Base-by-base conservation (phyloP, 345 rosid genomes). In the Camelina sativa region DNA sequence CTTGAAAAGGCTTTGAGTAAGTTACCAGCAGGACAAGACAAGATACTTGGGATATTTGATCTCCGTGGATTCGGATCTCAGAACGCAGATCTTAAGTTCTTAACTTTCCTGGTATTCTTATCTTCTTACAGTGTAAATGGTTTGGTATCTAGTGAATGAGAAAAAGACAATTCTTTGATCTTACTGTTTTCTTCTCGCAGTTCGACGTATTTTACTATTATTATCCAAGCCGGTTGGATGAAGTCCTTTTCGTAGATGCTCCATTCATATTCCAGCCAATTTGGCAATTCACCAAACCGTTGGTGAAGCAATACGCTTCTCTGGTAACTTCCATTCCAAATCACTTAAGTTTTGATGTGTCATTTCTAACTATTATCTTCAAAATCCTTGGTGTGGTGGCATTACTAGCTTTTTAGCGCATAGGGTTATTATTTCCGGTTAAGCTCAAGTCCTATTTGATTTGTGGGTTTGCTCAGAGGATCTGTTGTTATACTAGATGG, bases 231-330 rank as follows among this genome's bases (percentile, higher is more conserved):
- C 89, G 96, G 64, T 76, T 94, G 82, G 87, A 85, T 19, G 84
- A 91, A 82, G 97, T 91, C 44, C 96, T 90, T 63, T 88, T 91
- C 60, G 96, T 94, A 65, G 98, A 90, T 65, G 96, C 97, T 69
- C 96, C 98, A 19, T 90, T 91, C 23, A 59, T 91, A 62, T 94
- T 91, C 81, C 67, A 82, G 85, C 97, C 97, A 62, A 76, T 91
- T 63, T 94, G 98, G 98, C 85, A 89, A 73, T 58, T 88, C 28
- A 82, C 79, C 55, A 91, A 90, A 88, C 98, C 98, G 15, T 70
- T 87, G 75, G 17, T 90, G 73, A 88, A 84, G 79, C 83, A 87
- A 12, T 90, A 90, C 62, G 91, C 96, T 56, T 90, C 97, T 41
- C 81, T 90, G 95, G 98, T 94, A 87, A 44, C 52, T 22, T 28